Percentiles rank a stretch among this genome's conserved stretches.
phyloP scores from a whole-genome alignment of 2,329 filamentous ascomycete species.

The Lachnellula suecica region DNA sequence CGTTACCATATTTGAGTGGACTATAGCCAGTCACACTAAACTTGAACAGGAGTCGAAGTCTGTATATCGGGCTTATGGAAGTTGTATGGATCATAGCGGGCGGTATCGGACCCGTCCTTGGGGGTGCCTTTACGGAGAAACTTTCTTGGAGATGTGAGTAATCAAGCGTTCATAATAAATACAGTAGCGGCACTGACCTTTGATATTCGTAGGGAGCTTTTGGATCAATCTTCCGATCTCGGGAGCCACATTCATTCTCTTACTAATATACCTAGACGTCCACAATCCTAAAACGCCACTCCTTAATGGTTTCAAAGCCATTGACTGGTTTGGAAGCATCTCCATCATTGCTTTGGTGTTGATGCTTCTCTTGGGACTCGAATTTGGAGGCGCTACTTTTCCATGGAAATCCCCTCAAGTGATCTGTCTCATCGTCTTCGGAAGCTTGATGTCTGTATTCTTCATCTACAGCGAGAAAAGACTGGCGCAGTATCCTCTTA shows the following conservation, averaged over 20 bases:
- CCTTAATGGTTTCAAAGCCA: slow-evolving; percentile 55
- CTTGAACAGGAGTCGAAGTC: neutral
- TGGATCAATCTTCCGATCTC: slow-evolving; percentile 51
- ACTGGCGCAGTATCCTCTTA: slow-evolving; percentile 72
- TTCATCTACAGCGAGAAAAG: slow-evolving; percentile 72
- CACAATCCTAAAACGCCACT: slow-evolving; percentile 60
- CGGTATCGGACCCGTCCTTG: slow-evolving; percentile 59
- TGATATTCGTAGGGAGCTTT: slow-evolving; percentile 42
- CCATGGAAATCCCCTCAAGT: slow-evolving; percentile 73
- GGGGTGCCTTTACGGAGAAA: slow-evolving; percentile 58
- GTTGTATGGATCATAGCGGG: slow-evolving; percentile 61
- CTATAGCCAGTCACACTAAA: neutral
- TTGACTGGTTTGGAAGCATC: slow-evolving; percentile 60
- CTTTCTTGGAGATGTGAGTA: slow-evolving; percentile 53
- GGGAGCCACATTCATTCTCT: slow-evolving; percentile 46
- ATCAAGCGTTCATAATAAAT: neutral
- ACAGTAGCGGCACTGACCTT: neutral
- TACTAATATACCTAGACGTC: slow-evolving; percentile 61
- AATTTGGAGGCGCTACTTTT: slow-evolving; percentile 72
- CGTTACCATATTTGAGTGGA: neutral
- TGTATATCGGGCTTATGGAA: slow-evolving; percentile 48
- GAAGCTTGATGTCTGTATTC: slow-evolving; percentile 50
- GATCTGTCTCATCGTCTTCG: slow-evolving; percentile 76
- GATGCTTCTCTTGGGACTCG: slow-evolving; percentile 80
- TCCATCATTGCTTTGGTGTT: slow-evolving; percentile 70